Evolutionary conservation across 805 yeast species (phyloP).

Genomic region (Metschnikowia arizonensis): DNA sequence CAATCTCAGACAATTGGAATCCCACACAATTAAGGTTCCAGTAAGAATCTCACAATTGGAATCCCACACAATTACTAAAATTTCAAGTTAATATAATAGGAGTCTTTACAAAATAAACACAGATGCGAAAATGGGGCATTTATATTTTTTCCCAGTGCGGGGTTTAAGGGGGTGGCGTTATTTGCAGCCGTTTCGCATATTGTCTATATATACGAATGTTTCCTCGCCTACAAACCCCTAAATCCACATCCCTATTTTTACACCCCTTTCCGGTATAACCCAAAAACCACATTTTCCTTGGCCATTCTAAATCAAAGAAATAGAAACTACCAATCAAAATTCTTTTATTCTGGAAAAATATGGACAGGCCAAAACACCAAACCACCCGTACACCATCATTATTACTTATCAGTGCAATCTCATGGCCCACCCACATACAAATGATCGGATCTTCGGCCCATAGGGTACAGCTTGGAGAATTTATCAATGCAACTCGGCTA

Average conservation of each 20-base stretch:
- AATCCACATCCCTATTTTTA: background rate
- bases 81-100: no score
- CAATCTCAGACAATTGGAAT: no score
- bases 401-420: background rate
- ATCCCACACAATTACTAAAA: no score
- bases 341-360: no score
- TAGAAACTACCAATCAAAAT: no score
- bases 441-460: background rate
- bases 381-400: conserved; percentile 3
- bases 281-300: no score
- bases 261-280: background rate
- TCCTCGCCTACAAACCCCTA: background rate
- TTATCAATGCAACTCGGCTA: conserved; percentile 35
- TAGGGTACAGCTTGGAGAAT: background rate
- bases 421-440: background rate
- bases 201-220: background rate
- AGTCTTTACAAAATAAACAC: no score
- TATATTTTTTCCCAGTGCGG: background rate
- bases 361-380: no score
- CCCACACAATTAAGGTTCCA: no score
- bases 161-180: background rate
- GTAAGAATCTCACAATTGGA: no score
- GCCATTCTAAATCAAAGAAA: no score
- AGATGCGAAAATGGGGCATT: background rate
- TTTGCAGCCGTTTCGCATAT: conserved; percentile 4